Evolutionary conservation across 1,284 basidiomycete genomes (phyloP).

Genomic region (Ganoderma leucocontextum): DNA sequence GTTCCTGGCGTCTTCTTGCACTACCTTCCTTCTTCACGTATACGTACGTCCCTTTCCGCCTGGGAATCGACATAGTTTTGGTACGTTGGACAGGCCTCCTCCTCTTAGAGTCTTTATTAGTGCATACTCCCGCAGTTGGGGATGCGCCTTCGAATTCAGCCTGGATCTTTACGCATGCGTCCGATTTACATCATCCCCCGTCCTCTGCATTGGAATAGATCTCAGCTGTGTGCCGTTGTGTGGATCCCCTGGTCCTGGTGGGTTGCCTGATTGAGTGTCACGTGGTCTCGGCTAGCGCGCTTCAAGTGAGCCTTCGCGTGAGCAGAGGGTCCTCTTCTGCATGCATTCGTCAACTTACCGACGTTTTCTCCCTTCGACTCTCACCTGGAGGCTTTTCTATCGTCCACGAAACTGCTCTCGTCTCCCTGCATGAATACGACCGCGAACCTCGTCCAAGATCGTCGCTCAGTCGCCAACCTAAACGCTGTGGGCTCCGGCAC

Average conservation of each 20-base stretch:
- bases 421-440: conserved; percentile 1
- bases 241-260: neutral
- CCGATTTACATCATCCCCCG: neutral
- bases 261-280: conserved; percentile 14
- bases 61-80: conserved; percentile 10
- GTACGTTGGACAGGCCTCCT: conserved; percentile 5
- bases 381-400: neutral
- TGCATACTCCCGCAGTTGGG: neutral
- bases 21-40: conserved; percentile 7
- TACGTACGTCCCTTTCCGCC: neutral
- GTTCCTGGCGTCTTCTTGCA: conserved; percentile 16
- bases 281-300: conserved; percentile 12
- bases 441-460: neutral
- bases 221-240: neutral
- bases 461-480: conserved; percentile 3
- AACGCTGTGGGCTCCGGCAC: conserved; percentile 12
- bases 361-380: neutral
- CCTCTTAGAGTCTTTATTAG: conserved; percentile 5
- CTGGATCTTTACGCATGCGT: neutral
- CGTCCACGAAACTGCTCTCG: neutral
- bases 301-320: neutral
- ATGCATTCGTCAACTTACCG: conserved; percentile 11
- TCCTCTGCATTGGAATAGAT: conserved; percentile 17
- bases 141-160: neutral
- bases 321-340: conserved; percentile 13